Evolutionary conservation across 768 basidiomycete species (phyloP), one percentile per base, ranked within the genome.

Genomic region (Coprinopsis marcescibilis): DNA sequence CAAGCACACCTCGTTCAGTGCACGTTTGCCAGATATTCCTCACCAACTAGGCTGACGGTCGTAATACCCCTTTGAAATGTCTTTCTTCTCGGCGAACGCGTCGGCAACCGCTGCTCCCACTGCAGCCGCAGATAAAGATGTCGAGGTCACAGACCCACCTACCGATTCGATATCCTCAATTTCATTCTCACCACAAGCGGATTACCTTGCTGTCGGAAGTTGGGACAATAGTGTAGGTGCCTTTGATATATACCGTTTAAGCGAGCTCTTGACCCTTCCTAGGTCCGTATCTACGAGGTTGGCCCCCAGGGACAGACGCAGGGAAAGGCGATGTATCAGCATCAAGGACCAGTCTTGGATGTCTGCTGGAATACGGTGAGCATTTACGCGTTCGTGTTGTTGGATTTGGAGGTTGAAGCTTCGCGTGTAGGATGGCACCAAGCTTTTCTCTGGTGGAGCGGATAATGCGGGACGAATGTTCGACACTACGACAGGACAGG

Each of bases 401-500:
- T 30, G 40, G 43, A 47, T 21, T 27, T 23, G 52, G 47, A 47
- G 27, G 34, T 36, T 38, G 49, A 46, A 49, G 37, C 21, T 29
- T 29, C 38, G 17, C 30, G 33, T 52, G 25, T 53, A 95, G 92
- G 88, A 92, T 47, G 94, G 94, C 15, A 85, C 79, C 57, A 91
- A 92, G 68, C 73, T 94, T 29, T 80, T 96, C 53, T 96, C 93
- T 11, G 90, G 86, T 3, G 94, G 95, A 39, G 89, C 89, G 6
- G 95, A 99, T 71, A 96, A 97, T 63, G 86, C 89, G 0, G 95
- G 80, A n/a, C 82, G 90, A 49, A 85, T 91, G 80, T 94, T 84
- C 64, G 95, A 98, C 62, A 74, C 94, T 33, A 73, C 78, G 15
- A 92, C 91, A 1, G 90, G 89, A 1, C 84, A 85, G 60, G 60